Percentiles rank a stretch among this genome's conserved stretches.
These are phyloP conservation scores for Stemphylium beticola DNA, from an alignment of 2,329 filamentous ascomycete species.

Conservation along the genomic window DNA sequence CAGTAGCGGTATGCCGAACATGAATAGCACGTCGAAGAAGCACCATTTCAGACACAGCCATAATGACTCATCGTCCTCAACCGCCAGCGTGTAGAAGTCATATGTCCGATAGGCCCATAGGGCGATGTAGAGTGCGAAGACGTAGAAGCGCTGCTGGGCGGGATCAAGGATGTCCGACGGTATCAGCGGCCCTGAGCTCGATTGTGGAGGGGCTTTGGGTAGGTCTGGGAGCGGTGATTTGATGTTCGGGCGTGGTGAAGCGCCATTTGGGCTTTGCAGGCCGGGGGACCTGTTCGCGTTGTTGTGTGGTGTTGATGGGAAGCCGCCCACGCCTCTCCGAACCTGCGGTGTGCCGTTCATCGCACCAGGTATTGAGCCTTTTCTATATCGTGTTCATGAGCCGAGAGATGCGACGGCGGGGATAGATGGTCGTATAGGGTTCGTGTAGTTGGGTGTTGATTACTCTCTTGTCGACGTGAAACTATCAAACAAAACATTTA, in stretches of 20 bases:
- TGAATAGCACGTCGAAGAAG: conserved; percentile 80
- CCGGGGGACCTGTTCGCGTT: conserved; percentile 49
- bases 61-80: conserved; percentile 85
- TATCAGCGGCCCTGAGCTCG: conserved; percentile 68
- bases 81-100: conserved; percentile 79
- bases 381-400: conserved; percentile 27
- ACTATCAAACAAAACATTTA: conserved; percentile 37
- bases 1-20: conserved; percentile 85
- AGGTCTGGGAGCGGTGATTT: conserved; percentile 43
- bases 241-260: conserved; percentile 43
- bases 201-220: conserved; percentile 29
- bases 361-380: conserved; percentile 57
- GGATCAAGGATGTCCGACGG: conserved; percentile 83
- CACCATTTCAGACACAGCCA: conserved; percentile 95
- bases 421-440: not conserved
- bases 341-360: conserved; percentile 79
- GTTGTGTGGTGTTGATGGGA: conserved; percentile 72
- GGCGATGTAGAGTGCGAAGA: conserved; percentile 76
- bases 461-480: conserved; percentile 15
- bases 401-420: conserved; percentile 1
- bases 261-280: conserved; percentile 30
- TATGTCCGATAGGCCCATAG: conserved; percentile 85
- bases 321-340: conserved; percentile 77
- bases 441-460: conserved; percentile 9
- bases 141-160: conserved; percentile 88